Evolutionary conservation across 2,329 filamentous ascomycete genomes (phyloP).

Genomic region (Fusarium nematophilum): DNA sequence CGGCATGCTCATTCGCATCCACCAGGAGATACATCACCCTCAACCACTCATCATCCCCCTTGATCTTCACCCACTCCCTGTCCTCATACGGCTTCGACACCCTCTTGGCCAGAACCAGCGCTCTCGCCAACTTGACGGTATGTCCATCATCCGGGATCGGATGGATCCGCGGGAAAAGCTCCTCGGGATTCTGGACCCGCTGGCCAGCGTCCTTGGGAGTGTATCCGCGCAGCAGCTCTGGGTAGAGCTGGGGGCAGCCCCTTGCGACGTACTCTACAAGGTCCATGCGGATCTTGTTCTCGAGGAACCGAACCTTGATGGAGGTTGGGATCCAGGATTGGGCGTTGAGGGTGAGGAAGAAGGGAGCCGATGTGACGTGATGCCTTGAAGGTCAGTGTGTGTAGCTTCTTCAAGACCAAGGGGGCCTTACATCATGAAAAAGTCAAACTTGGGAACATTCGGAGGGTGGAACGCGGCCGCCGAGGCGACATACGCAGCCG

Average conservation of each 20-base stretch:
- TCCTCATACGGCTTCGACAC: conserved; percentile 58
- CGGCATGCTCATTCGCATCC: conserved; percentile 68
- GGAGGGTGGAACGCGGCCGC: conserved; percentile 70
- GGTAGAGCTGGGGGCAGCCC: conserved; percentile 68
- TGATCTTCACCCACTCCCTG: conserved; percentile 63
- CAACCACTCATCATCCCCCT: conserved; percentile 68
- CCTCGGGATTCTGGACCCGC: conserved; percentile 60
- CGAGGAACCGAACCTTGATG: conserved; percentile 76
- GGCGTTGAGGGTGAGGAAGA: conserved; percentile 77
- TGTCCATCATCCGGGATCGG: conserved; percentile 81
- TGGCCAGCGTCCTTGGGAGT: conserved; percentile 58
- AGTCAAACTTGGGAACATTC: conserved; percentile 81
- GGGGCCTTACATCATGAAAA: conserved; percentile 70
- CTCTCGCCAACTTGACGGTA: conserved; percentile 78
- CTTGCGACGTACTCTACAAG: conserved; percentile 79
- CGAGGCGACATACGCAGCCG: conserved; percentile 61
- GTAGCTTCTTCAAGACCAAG: not conserved
- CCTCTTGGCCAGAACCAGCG: conserved; percentile 72
- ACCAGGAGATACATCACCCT: conserved; percentile 70
- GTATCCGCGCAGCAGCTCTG: conserved; percentile 71
- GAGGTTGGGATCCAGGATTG: conserved; percentile 69
- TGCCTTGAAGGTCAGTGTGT: conserved; percentile 65
- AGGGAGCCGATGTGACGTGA: conserved; percentile 75
- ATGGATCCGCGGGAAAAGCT: conserved; percentile 61
- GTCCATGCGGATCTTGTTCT: conserved; percentile 84